Evolutionary conservation across 352 stramenopile genomes (phyloP), one percentile per base, ranked within the genome.

Genomic region (Phytophthora podocarpi): DNA sequence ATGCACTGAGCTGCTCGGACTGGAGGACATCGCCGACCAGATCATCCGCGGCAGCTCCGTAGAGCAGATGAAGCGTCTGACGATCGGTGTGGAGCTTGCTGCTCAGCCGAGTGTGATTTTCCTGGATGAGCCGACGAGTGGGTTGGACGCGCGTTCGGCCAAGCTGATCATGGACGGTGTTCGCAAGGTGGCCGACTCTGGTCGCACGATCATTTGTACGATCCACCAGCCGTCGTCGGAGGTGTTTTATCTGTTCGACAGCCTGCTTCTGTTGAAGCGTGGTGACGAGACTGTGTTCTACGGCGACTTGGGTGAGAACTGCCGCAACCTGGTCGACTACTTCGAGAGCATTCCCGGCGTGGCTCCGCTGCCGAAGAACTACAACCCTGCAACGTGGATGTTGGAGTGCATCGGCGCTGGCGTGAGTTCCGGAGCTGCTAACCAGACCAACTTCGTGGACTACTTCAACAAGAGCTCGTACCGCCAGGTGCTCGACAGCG

Each of bases 161-260:
- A n/a, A n/a, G n/a, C n/a, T n/a, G n/a, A n/a, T n/a, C n/a, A n/a
- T n/a, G n/a, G n/a, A n/a, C n/a, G n/a, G n/a, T n/a, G n/a, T n/a
- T n/a, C n/a, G n/a, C n/a, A n/a, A n/a, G n/a, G n/a, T n/a, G n/a
- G n/a, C n/a, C n/a, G n/a, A n/a, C n/a, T n/a, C n/a, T n/a, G n/a
- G n/a, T n/a, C n/a, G n/a, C n/a, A n/a, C n/a, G n/a, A n/a, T n/a
- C n/a, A n/a, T n/a, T n/a, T n/a, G n/a, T n/a, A n/a, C n/a, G n/a
- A n/a, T n/a, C n/a, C n/a, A n/a, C n/a, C n/a, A n/a, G n/a, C n/a
- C n/a, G n/a, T n/a, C n/a, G n/a, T n/a, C n/a, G n/a, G 77, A 93
- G 37, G 77, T 96, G 8, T 95, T 96, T 21, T 76, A 82, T 15
- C 78, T 82, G 18, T 93, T 95, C 67, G 84, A 96, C 64, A 74